These are phyloP conservation scores for Theobroma cacao DNA, from an alignment of 345 rosid species.

Conservation along the genomic window DNA sequence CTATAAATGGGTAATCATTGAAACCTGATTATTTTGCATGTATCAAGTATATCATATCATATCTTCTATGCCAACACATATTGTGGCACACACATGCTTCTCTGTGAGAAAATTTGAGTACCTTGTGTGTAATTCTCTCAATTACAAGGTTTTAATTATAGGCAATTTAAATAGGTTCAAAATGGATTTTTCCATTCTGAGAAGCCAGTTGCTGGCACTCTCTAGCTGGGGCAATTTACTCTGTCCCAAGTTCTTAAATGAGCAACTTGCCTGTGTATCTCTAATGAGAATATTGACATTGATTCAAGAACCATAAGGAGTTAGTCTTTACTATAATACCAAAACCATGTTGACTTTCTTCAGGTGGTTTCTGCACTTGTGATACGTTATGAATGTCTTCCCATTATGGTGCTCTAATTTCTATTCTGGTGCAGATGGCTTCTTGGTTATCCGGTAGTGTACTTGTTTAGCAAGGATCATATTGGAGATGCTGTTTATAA, in stretches of 20 bases:
- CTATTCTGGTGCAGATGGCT: slow-evolving; percentile 66
- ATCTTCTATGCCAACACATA: not conserved
- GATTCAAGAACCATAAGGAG: not conserved
- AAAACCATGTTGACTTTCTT: not conserved
- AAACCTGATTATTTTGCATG: not conserved
- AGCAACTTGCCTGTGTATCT: not conserved
- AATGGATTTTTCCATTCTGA: not conserved
- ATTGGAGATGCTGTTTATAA: slow-evolving; percentile 77
- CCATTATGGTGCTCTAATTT: not conserved
- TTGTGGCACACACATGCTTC: not conserved
- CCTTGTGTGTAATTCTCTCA: not conserved
- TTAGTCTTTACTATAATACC: too few species aligned
- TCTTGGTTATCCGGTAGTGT: slow-evolving; percentile 87
- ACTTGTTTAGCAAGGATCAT: slow-evolving; percentile 78
- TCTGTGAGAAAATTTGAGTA: not conserved
- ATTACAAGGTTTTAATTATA: not conserved
- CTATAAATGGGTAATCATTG: slow-evolving; percentile 66
- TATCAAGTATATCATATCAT: not conserved
- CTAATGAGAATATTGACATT: not conserved
- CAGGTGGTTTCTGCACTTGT: not conserved
- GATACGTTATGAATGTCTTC: not conserved
- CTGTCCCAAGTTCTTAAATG: not conserved
- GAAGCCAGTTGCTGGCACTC: not conserved
- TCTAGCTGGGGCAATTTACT: not conserved
- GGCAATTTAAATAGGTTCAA: not conserved